phyloP scores from a whole-genome alignment of 2,329 filamentous ascomycete genomes.

The Thielaviopsis populi region DNA sequence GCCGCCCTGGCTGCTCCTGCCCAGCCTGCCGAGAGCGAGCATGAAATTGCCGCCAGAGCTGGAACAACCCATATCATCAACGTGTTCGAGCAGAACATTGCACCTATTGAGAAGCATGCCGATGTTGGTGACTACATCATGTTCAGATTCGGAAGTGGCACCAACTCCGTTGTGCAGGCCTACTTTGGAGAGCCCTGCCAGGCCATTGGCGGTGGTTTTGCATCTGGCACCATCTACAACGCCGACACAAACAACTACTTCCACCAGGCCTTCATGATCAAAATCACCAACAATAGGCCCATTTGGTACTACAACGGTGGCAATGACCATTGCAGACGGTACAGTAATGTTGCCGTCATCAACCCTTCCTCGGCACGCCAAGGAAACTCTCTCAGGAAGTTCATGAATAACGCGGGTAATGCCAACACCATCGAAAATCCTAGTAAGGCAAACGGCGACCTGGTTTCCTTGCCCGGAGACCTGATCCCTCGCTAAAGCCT shows the following conservation, averaged over 20 bases:
- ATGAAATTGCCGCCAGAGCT: background rate
- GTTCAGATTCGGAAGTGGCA: background rate
- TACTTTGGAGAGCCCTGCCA: constrained; percentile 30
- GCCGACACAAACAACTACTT: constrained; percentile 19
- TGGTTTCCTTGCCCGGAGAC: too few relatives aligned
- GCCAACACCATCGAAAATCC: too few relatives aligned
- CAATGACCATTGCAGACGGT: constrained; percentile 20
- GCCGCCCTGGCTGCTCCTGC: background rate
- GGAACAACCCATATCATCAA: background rate
- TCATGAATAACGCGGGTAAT: too few relatives aligned
- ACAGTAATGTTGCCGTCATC: constrained; percentile 13
- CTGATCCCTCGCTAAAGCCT: too few relatives aligned
- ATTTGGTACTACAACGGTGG: background rate
- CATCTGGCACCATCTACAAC: background rate
- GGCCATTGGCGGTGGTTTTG: constrained; percentile 22
- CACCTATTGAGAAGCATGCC: background rate
- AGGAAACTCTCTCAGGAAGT: too few relatives aligned
- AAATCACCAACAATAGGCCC: constrained; percentile 11
- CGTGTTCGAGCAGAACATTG: background rate
- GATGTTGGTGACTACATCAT: background rate
- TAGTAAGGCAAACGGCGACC: too few relatives aligned
- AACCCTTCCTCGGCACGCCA: too few relatives aligned
- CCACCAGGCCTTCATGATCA: constrained; percentile 25
- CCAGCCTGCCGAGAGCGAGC: background rate
- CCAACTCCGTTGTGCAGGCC: background rate